Base-by-base conservation (phyloP, 192 early-diverging fungal genomes). In the Coemansia sp. region DNA sequence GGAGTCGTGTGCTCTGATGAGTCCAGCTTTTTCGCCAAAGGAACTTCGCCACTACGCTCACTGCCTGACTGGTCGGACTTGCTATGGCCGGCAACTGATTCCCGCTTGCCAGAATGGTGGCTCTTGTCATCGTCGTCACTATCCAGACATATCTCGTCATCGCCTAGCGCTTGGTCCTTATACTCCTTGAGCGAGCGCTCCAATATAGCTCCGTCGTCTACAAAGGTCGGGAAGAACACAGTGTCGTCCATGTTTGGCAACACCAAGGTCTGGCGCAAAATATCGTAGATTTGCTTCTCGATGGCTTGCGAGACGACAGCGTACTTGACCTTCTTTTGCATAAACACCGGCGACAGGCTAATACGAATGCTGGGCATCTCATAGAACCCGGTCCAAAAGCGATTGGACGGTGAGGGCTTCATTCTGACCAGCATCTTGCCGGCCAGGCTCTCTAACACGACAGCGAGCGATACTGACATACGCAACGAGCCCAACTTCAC, bases 171-270 rank as follows among this genome's bases (percentile, higher is more conserved):
- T 12, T 56, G 60, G 50, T 74, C 68, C 0, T 71, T 63, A 46
- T 62, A 83, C 59, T 74, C 80, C 41, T 75, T 83, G 22, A 84
- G 66, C 22, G 72, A 74, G 17, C 55, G 41, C 59, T 85, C 88
- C 74, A 91, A 84, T 20, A 91, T 85, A 3, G 85, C 90, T 20
- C 89, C 80, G 17, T 82, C 80, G 4, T 74, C 80, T 22, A 75
- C 85, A 6, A 74, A 58, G 3, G 88, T 76, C 32, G 87, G 82
- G 72, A 88, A 92, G 68, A 95, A 95, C 13, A 88, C 82, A 1
- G 92, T 86, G 67, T 95, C 92, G 68, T 97, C 95, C 89, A 97
- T 90, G 61, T 95, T 90, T 5, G 95, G 95, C 62, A 94, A 75
- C 11, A 97, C 90, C 67, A 97, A 78, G 19, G 87, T 89, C 67